Evolutionary conservation across 441 rosid species (phyloP).

Genomic region (Cnidoscolus chayamansa): DNA sequence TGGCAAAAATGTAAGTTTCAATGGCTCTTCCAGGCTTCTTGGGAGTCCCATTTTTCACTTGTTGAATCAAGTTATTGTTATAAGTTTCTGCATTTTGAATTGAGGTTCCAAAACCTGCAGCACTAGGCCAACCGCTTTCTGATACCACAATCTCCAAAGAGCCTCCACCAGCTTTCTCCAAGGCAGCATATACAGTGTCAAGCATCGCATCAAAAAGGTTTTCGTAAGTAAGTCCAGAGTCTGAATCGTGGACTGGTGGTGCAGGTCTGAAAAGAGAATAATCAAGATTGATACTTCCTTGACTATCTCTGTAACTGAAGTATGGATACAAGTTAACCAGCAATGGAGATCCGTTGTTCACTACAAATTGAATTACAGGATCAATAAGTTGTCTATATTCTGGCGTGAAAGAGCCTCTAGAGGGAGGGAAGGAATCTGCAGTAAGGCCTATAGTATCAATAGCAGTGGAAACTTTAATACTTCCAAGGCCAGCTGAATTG

Average conservation of each 20-base stretch:
- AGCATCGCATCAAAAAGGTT: slow-evolving; percentile 53
- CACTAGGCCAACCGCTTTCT: slow-evolving; percentile 69
- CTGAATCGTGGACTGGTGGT: slow-evolving; percentile 22
- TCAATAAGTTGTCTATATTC: slow-evolving; percentile 31
- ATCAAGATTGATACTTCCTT: slow-evolving; percentile 26
- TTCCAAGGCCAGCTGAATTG: slow-evolving; percentile 4
- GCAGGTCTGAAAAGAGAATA: slow-evolving; percentile 41
- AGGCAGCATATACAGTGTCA: slow-evolving; percentile 48
- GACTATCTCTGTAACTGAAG: slow-evolving; percentile 23
- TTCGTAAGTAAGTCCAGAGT: slow-evolving; percentile 20
- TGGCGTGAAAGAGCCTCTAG: slow-evolving; percentile 30
- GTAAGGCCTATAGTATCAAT: slow-evolving; percentile 13
- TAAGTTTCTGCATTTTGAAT: slow-evolving; percentile 41
- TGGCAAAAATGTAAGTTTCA: slow-evolving; percentile 61
- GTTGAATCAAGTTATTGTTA: slow-evolving; percentile 37
- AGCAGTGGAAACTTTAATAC: slow-evolving; percentile 33
- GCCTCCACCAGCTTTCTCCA: slow-evolving; percentile 46
- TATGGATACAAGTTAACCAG: slow-evolving; percentile 48
- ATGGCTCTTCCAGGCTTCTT: slow-evolving; percentile 40
- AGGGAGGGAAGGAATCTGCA: slow-evolving; percentile 41
- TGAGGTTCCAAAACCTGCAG: slow-evolving; percentile 25
- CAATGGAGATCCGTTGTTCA: slow-evolving; percentile 35
- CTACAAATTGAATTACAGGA: slow-evolving; percentile 37
- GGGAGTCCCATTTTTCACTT: slow-evolving; percentile 44
- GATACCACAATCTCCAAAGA: slow-evolving; percentile 47